A percentile compares a stretch with the other conserved stretches of the same genome.
phyloP scores from a whole-genome alignment of 306 rosid species.

The Fragaria vesca region DNA sequence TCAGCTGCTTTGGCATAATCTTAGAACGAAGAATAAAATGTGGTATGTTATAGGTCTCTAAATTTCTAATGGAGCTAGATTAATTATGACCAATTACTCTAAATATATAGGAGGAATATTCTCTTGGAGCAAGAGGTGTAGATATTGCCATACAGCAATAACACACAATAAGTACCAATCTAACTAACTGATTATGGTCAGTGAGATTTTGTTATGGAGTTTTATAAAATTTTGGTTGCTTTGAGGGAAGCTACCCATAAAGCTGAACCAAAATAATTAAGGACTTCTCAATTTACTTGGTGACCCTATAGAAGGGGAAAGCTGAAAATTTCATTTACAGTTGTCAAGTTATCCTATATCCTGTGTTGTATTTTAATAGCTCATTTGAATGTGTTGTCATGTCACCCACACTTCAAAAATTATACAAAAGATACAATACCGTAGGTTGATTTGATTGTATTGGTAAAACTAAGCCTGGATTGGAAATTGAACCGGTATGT shows the following conservation, averaged over 20 bases:
- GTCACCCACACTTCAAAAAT: background rate
- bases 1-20: background rate
- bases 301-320: background rate
- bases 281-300: background rate
- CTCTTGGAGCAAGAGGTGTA: constrained; percentile 6
- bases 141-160: background rate
- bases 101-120: background rate
- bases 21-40: background rate
- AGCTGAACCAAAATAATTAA: background rate
- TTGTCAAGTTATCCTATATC: background rate
- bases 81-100: background rate
- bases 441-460: background rate
- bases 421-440: background rate
- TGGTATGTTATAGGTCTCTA: background rate
- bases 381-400: background rate
- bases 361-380: background rate
- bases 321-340: background rate
- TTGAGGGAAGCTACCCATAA: background rate
- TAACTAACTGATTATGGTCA: background rate
- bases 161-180: too few species aligned
- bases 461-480: constrained; percentile 1
- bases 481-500: background rate
- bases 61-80: background rate
- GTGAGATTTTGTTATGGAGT: background rate
- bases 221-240: background rate